Base-by-base conservation (phyloP, 768 basidiomycete species). In the Galerina marginata region DNA sequence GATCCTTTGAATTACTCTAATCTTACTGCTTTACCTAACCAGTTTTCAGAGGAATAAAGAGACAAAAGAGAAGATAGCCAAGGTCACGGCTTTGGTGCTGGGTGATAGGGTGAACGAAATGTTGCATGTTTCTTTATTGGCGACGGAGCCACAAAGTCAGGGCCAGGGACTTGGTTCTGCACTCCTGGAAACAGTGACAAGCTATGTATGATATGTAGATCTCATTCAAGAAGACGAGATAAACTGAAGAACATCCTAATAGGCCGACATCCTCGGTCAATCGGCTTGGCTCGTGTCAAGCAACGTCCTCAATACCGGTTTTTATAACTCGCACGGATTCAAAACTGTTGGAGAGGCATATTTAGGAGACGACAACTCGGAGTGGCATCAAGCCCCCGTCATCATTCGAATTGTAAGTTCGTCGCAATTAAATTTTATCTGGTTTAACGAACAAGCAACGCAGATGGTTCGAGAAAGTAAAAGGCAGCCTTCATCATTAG, bases 221-320 rank as follows among this genome's bases (percentile, higher is more conserved):
- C 38, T 59, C 29, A 9, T 54, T 9, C 3, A 39, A 42, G 9
- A 10, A 25, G 11, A 15, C 33, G 14, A 20, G 15, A 33, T 48
- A 20, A 49, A 10, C 20, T 23, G 40, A n/a, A 16, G 16, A 23
- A 23, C 2, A 20, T 26, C 2, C 38, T 54, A 7, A 2, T 42
- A 78, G 75, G 73, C 73, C 14, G 77, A 78, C 59, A 47, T 39
- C 20, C 50, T 65, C 6, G 68, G 65, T 3, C 65, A 65, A 47
- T 57, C 72, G 1, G 60, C 66, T 9, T 77, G 72, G 69, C 66
- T 77, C 11, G 64, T 70, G 11, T 75, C 75, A 9, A 69, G 69
- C 25, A 70, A 72, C 40, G 47, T 66, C 42, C 54, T 52, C 6
- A 72, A 73, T 44, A 61, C 65, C 9, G 48, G 33, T 1, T 73